Base-by-base conservation (phyloP, 106 monocot genomes). In the Iris macrosiphon region DNA sequence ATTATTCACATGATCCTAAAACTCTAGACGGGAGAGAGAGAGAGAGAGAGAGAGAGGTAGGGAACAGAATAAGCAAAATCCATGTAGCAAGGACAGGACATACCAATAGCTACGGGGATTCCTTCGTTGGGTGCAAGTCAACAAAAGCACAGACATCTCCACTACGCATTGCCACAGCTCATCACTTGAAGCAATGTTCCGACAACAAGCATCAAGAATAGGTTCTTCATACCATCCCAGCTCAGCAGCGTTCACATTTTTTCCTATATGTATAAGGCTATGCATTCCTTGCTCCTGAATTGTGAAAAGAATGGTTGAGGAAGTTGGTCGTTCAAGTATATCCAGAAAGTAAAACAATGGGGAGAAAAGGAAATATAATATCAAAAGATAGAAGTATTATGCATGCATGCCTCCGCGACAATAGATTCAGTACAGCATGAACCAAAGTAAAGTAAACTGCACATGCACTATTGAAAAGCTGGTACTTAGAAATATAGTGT, bases 71-170 rank as follows among this genome's bases (percentile, higher is more conserved):
- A 35, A 35, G 34, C 34, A 38, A 39, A 13, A 22, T 24, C 26
- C 4, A 57, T 27, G 57, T 38, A 34, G 18, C 4, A 50, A 43
- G 7, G 23, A 28, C 13, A 49, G 45, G 23, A 8, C 40, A 26
- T 79, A 95, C 98, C 98, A 98, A 52, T 70, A 64, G 62, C 83
- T 91, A 53, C 83, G 90, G 51, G 98, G 91, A 70, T 98, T 98
- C 31, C 54, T 72, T 35, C 31, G 46, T 22, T 83, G 75, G 4
- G 86, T 76, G 38, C 56, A 69, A 31, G 73, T 87, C 54, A 98
- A 22, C 48, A 87, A 67, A 72, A 87, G 76, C 31, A 83, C 80
- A 56, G 91, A 91, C 61, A 98, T 73, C 71, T 98, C 90, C 55
- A 91, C 72, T 45, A 74, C 72, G 38, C 19, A 49, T 34, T 65